Evolutionary conservation across 176 grass and related monocot species (phyloP), one percentile per base, ranked within the genome.

Genomic region (Aegilops longissima): DNA sequence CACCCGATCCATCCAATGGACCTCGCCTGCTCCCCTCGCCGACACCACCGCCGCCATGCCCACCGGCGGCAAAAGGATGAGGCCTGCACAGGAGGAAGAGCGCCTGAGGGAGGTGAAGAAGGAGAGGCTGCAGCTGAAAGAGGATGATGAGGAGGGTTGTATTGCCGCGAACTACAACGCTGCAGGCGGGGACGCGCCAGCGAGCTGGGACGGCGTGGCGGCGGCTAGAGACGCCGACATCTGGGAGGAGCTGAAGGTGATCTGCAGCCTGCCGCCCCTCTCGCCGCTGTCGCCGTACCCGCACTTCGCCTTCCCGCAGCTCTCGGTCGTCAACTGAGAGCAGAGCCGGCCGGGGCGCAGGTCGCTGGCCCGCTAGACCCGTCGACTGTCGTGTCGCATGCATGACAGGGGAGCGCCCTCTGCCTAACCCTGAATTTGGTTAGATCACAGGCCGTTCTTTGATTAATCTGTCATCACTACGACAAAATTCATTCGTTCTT

Each of bases 181-280:
- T 13, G 27, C 78, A 18, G 39, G 39, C 39, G 39, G 39, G 39
- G 39, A 2, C 39, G 39, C 39, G 39, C 39, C 39, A 40, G 39
- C 39, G 39, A 40, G 39, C 39, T 40, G 39, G 39, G 40, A 44
- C 40, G 40, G 40, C 40, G 9, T 44, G 40, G 40, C 40, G 40
- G 54, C 34, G 5, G 29, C 69, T 51, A 52, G 56, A 7, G 89
- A 27, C 4, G 24, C 25, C 13, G 87, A 91, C 76, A 52, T 87
- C 77, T 85, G 88, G 88, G 83, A 89, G 16, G 29, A 78, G 2
- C 81, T 83, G 12, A 87, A 66, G 63, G 62, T 40, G 63, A 81
- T 90, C 69, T 84, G 73, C 33, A 87, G 18, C 54, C 63, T 85
- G 85, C 91, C 85, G 76, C 91, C 81, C n/a, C 84, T 90, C 16